Percentiles rank a stretch among this genome's conserved stretches.
Conservation (phyloP, 768 basidiomycete species). For the Leccinum broughii region DNA sequence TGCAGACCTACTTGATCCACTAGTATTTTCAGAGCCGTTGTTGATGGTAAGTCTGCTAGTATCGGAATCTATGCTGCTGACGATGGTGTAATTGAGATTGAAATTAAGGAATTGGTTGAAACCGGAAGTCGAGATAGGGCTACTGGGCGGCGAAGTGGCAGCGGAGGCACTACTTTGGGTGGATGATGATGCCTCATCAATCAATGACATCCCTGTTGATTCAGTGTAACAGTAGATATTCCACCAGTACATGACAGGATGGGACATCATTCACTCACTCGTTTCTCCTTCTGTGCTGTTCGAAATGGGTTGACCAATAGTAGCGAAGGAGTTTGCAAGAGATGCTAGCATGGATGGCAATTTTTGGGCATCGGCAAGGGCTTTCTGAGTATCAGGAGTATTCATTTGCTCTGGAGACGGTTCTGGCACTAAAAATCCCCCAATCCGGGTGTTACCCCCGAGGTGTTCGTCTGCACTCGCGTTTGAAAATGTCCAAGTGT, state of each 20-base stretch:
- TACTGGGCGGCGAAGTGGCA: conserved; percentile 1
- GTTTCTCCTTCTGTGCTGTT: no score
- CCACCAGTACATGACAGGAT: no score
- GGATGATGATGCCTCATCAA: not conserved
- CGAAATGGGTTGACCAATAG: no score
- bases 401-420: conserved; percentile 4
- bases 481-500: not conserved
- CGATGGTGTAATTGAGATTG: no score
- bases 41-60: no score
- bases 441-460: not conserved
- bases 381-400: not conserved
- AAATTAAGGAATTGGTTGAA: no score
- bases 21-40: no score
- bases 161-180: not conserved
- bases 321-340: no score
- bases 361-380: not conserved
- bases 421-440: not conserved
- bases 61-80: no score
- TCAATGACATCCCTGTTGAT: not conserved
- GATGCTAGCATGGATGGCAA: not conserved
- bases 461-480: conserved; percentile 6
- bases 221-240: not conserved
- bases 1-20: no score
- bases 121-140: not conserved
- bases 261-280: no score